These are phyloP conservation scores for Petrea volubilis DNA, from an alignment of 257 asterid species.

Conservation along the genomic window DNA sequence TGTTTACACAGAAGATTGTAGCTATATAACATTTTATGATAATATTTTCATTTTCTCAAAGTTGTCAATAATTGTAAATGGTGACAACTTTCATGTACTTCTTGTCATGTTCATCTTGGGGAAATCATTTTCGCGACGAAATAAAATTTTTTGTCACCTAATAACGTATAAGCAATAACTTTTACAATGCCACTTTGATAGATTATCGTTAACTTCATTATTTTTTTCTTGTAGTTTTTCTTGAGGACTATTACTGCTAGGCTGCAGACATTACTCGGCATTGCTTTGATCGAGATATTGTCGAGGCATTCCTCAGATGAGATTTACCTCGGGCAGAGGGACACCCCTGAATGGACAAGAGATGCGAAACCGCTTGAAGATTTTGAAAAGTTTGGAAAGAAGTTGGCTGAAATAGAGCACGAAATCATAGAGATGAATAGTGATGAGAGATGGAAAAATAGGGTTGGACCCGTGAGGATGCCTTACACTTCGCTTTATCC, in stretches of 20 bases:
- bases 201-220: no score
- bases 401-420: slow-evolving; percentile 25
- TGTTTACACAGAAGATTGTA: no score
- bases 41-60: no score
- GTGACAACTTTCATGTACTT: no score
- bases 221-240: no score
- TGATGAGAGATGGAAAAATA: slow-evolving; percentile 31
- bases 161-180: no score
- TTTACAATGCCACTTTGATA: no score
- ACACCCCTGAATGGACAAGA: slow-evolving; percentile 31
- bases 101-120: no score
- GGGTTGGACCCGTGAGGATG: slow-evolving; percentile 36
- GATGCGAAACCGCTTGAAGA: slow-evolving; percentile 17
- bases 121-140: no score
- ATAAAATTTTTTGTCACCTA: no score
- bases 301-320: slow-evolving; percentile 38
- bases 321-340: slow-evolving; percentile 40
- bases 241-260: slow-evolving; percentile 33
- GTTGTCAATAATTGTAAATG: no score
- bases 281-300: slow-evolving; percentile 30
- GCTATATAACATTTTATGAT: no score
- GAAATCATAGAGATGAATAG: slow-evolving; percentile 31
- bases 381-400: slow-evolving; percentile 26
- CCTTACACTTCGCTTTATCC: slow-evolving; percentile 41
- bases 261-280: slow-evolving; percentile 31